phyloP scores from a whole-genome alignment of 164 flowering plant genomes.

The Liriodendron chinense region DNA sequence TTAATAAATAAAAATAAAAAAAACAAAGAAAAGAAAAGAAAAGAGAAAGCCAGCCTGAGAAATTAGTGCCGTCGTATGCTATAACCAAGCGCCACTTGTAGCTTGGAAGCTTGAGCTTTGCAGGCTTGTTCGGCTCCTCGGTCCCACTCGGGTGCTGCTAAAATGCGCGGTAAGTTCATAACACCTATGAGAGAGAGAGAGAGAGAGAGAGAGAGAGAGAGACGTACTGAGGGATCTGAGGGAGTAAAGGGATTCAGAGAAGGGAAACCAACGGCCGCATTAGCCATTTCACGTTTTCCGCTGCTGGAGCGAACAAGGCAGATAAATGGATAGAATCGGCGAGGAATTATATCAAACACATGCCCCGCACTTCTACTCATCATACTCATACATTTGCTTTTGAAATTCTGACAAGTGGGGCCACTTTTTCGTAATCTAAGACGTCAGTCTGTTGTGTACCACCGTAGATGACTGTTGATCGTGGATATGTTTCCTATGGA shows the following conservation, averaged over 20 bases:
- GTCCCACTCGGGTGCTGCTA: conserved; percentile 15
- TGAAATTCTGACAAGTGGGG: too few species aligned
- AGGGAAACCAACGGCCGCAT: not conserved
- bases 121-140: conserved; percentile 13
- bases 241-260: not conserved
- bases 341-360: too few species aligned
- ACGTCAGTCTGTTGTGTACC: too few species aligned
- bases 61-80: conserved; percentile 81
- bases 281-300: not conserved
- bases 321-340: not conserved
- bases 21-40: not conserved
- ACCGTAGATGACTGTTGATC: too few species aligned
- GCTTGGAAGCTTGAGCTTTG: conserved; percentile 14
- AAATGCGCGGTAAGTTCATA: not conserved
- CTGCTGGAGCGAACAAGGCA: not conserved
- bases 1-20: too few species aligned
- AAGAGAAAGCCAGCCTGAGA: conserved; percentile 39
- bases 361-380: too few species aligned
- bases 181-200: not conserved
- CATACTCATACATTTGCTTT: too few species aligned
- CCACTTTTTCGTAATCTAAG: too few species aligned
- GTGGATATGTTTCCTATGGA: too few species aligned
- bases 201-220: not conserved
- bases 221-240: not conserved
- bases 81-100: conserved; percentile 82